phyloP scores from a whole-genome alignment of 176 grass and related monocot species.

The Ensete glaucum region DNA sequence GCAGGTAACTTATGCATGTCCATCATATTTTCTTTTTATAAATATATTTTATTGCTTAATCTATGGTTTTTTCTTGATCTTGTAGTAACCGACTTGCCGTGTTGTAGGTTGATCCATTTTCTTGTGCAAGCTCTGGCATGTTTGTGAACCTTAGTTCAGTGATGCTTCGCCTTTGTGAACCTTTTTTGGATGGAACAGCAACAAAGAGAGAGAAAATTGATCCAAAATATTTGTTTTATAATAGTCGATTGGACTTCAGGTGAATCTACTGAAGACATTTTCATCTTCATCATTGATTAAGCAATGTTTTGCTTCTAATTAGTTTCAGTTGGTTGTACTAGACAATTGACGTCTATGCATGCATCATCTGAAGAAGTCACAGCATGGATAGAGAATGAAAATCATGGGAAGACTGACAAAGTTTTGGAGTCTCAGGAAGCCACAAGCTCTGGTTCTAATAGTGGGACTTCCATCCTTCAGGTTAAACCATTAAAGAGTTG shows the following conservation, averaged over 20 bases:
- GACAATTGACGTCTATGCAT: slow-evolving; percentile 86
- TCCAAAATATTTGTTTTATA: slow-evolving; percentile 73
- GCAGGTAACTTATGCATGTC: slow-evolving; percentile 44
- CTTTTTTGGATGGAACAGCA: slow-evolving; percentile 63
- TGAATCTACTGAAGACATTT: slow-evolving; percentile 15
- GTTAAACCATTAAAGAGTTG: slow-evolving; percentile 24
- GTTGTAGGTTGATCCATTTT: slow-evolving; percentile 69
- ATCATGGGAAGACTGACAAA: slow-evolving; percentile 35
- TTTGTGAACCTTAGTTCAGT: slow-evolving; percentile 91
- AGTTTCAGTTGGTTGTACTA: slow-evolving; percentile 26
- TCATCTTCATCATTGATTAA: not conserved
- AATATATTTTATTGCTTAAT: not conserved
- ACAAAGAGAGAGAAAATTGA: slow-evolving; percentile 90
- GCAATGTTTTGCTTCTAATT: not conserved
- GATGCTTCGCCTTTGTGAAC: slow-evolving; percentile 86
- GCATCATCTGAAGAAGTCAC: slow-evolving; percentile 89
- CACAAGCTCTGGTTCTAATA: slow-evolving; percentile 55
- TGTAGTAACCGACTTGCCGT: slow-evolving; percentile 3
- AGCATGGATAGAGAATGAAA: slow-evolving; percentile 58
- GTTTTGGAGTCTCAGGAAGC: slow-evolving; percentile 50
- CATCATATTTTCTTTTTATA: not conserved
- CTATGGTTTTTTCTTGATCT: slow-evolving; percentile 8
- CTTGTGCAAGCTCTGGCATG: slow-evolving; percentile 84
- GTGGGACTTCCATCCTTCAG: slow-evolving; percentile 24
- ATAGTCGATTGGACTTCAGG: slow-evolving; percentile 69